Base-by-base conservation (phyloP, 2,329 filamentous ascomycete species). In the Aspergillus thermomutatus region DNA sequence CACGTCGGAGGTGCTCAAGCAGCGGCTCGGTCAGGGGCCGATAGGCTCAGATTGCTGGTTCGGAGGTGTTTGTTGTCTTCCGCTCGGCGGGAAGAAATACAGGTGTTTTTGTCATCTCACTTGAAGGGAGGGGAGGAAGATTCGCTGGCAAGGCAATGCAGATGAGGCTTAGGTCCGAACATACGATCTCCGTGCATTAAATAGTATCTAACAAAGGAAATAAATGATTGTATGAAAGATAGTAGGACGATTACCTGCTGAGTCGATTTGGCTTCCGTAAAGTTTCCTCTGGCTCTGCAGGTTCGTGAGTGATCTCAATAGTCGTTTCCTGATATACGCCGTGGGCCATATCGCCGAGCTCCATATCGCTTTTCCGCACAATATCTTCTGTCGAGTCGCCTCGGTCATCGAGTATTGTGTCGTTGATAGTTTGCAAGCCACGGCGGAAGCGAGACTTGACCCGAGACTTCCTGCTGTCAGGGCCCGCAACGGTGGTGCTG, bases 341-440 rank as follows among this genome's bases (percentile, higher is more conserved):
- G n/a, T 68, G 67, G 6, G 63, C 66, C 49, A 74, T 62, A n/a
- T 69, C 62, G 6, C 53, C 57, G 58, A 72, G 60, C 60, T 73
- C 73, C 52, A 69, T 60, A 25, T 67, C 66, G 17, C 67, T 64
- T 56, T 69, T 69, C 6, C 61, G 63, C 4, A 74, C 74, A 55
- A 80, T 75, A 40, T 75, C 75, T 14, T 78, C 77, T 3, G 76
- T 76, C 19, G 76, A 80, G 28, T 75, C 75, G 34, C 77, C 78
- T 7, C 70, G 69, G 7, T 60, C 45, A 26, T 67, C 67, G n/a
- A 60, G 58, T 11, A 63, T 60, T 2, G 59, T 62, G 8, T 54
- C 56, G 17, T 60, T 60, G 3, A 59, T 48, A 19, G 55, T 63
- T 31, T 63, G 66, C 21, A 64, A 45, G 2, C 66, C 66, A 40